Conservation (phyloP, 192 early-diverging fungal species). For the Linnemannia exigua region DNA sequence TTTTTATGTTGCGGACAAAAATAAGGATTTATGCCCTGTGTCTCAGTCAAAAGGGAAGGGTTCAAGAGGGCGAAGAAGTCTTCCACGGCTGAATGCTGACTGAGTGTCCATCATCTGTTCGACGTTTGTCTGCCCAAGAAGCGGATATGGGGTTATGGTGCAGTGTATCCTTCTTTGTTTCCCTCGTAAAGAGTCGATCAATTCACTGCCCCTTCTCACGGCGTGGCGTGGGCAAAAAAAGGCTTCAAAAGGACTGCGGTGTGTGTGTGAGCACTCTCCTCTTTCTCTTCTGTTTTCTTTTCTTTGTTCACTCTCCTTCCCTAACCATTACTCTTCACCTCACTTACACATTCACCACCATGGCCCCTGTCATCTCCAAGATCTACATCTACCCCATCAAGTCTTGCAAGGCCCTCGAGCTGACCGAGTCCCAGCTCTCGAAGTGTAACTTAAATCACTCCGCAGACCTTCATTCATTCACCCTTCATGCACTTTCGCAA, state of each 20-base stretch:
- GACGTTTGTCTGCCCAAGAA: background rate
- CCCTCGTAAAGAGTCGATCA: background rate
- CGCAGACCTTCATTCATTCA: background rate
- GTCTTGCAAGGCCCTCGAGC: conserved; percentile 64
- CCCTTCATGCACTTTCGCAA: background rate
- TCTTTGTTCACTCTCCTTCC: conserved; percentile 1
- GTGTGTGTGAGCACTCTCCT: background rate
- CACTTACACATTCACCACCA: background rate
- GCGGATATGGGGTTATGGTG: no score
- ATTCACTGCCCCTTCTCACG: no score
- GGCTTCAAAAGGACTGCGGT: background rate
- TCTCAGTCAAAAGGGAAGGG: background rate
- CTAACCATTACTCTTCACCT: background rate
- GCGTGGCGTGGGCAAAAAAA: conserved; percentile 1
- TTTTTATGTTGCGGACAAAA: background rate
- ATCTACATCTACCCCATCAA: conserved; percentile 72
- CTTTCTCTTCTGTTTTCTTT: background rate
- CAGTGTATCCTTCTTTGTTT: background rate
- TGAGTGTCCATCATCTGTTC: background rate
- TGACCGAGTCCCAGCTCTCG: conserved; percentile 47
- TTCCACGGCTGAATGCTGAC: conserved; percentile 1
- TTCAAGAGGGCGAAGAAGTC: background rate
- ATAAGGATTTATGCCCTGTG: background rate
- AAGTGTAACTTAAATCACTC: conserved; percentile 29
- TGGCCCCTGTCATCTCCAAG: conserved; percentile 46